A percentile compares a stretch with the other conserved stretches of the same genome.
These are phyloP conservation scores for Cutaneotrichosporon sp. DNA, from an alignment of 1,284 basidiomycete genomes.

Conservation along the genomic window DNA sequence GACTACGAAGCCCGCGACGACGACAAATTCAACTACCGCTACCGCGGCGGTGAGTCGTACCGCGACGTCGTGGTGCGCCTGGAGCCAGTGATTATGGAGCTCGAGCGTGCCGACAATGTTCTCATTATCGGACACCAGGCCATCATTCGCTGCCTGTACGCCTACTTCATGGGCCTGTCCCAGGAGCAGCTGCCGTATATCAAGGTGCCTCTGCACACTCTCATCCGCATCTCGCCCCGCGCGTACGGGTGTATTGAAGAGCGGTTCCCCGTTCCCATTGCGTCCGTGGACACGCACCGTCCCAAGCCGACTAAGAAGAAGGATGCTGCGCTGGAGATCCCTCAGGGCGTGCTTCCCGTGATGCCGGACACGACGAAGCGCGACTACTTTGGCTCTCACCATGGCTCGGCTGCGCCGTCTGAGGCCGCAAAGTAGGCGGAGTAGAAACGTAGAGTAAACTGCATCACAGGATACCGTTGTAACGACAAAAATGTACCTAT, in stretches of 20 bases:
- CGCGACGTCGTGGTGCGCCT: slow-evolving; percentile 91
- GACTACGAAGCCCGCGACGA: slow-evolving; percentile 98
- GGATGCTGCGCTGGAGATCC: neutral
- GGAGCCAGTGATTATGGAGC: slow-evolving; percentile 98
- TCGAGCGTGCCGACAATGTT: slow-evolving; percentile 95
- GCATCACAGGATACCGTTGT: too few relatives aligned
- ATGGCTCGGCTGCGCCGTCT: slow-evolving; percentile 2
- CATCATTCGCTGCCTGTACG: slow-evolving; percentile 87
- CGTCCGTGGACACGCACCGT: slow-evolving; percentile 87
- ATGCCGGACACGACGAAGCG: slow-evolving; percentile 10
- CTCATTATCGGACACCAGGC: slow-evolving; percentile 93
- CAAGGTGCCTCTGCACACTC: slow-evolving; percentile 92
- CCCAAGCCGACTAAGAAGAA: slow-evolving; percentile 62
- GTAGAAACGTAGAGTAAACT: too few relatives aligned
- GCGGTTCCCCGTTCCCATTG: slow-evolving; percentile 77
- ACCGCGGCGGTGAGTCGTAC: slow-evolving; percentile 90
- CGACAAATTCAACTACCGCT: slow-evolving; percentile 99
- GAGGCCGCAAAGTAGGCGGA: neutral
- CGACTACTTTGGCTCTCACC: slow-evolving; percentile 18
- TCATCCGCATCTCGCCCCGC: slow-evolving; percentile 96
- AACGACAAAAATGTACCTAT: neutral
- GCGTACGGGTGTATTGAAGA: slow-evolving; percentile 99
- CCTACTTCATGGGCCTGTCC: slow-evolving; percentile 87
- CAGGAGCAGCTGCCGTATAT: slow-evolving; percentile 96
- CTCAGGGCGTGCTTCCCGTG: too few relatives aligned